Conservation (phyloP, 345 rosid species). For the Hevea brasiliensis region DNA sequence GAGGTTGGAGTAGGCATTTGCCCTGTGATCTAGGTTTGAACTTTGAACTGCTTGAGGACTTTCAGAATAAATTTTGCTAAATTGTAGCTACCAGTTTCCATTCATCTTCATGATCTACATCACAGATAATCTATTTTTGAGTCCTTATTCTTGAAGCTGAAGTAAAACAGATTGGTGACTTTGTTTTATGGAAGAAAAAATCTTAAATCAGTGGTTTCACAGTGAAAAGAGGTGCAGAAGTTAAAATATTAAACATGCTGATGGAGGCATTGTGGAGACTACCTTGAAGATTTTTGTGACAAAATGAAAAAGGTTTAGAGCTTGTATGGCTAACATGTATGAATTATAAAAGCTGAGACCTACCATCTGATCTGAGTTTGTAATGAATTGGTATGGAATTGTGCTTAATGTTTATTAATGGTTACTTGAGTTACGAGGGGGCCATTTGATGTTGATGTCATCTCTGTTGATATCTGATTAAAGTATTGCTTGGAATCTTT, state of each 20-base stretch:
- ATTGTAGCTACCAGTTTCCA: conserved; percentile 11
- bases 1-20: conserved; percentile 28
- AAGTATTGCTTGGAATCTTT: neutral
- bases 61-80: conserved; percentile 17
- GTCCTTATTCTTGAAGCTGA: conserved; percentile 22
- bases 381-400: conserved; percentile 7
- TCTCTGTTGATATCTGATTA: neutral
- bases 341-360: conserved; percentile 7
- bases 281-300: conserved; percentile 15
- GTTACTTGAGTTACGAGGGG: conserved; percentile 11
- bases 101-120: conserved; percentile 7
- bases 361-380: neutral
- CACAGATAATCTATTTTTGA: conserved; percentile 13
- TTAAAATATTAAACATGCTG: conserved; percentile 15
- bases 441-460: conserved; percentile 8
- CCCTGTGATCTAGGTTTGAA: conserved; percentile 30
- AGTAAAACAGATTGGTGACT: conserved; percentile 27
- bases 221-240: conserved; percentile 19
- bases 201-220: conserved; percentile 15
- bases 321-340: neutral
- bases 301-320: conserved; percentile 19
- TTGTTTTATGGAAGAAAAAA: conserved; percentile 26
- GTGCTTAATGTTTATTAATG: neutral
- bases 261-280: conserved; percentile 25
- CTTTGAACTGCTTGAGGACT: conserved; percentile 29